Evolutionary conservation across 148 eudicot genomes (phyloP).

Genomic region (Cornus controversa): DNA sequence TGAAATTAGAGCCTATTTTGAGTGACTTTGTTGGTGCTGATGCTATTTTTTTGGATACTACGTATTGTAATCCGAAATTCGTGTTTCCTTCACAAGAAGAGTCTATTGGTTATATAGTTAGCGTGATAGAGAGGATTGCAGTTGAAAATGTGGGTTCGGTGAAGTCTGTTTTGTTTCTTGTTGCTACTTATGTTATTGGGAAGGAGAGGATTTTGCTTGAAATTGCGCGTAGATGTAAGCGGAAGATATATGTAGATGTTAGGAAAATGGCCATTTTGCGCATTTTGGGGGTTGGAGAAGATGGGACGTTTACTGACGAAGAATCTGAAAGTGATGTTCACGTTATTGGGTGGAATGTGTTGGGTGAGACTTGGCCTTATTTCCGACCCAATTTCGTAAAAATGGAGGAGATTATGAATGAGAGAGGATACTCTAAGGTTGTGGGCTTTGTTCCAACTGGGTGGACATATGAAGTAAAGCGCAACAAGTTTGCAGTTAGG

Average conservation of each 20-base stretch:
- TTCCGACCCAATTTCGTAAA: constrained; percentile 89
- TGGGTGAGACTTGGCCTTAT: constrained; percentile 99
- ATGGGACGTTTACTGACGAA: constrained; percentile 60
- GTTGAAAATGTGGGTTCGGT: constrained; percentile 34
- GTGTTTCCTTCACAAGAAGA: constrained; percentile 84
- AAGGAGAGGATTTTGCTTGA: constrained; percentile 90
- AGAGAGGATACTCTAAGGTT: constrained; percentile 76
- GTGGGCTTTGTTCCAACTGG: constrained; percentile 99
- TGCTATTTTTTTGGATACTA: constrained; percentile 83
- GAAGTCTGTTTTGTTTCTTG: constrained; percentile 76
- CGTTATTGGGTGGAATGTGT: constrained; percentile 98
- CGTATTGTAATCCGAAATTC: constrained; percentile 89
- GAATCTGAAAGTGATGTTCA: constrained; percentile 73
- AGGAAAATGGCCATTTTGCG: constrained; percentile 67
- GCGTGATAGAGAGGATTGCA: constrained; percentile 57
- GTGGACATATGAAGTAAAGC: constrained; percentile 97
- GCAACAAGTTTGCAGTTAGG: constrained; percentile 83
- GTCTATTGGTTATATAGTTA: constrained; percentile 76
- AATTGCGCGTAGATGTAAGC: constrained; percentile 67
- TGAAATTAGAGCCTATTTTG: constrained; percentile 51
- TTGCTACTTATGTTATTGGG: constrained; percentile 94
- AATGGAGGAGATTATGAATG: constrained; percentile 74
- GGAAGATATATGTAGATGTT: constrained; percentile 70
- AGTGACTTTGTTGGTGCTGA: constrained; percentile 73
- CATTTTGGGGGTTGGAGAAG: constrained; percentile 59